Percentiles rank a stretch among this genome's conserved stretches.
Conservation (phyloP, 1,139 yeast genomes). For the Entelexis paramagnoliae region DNA sequence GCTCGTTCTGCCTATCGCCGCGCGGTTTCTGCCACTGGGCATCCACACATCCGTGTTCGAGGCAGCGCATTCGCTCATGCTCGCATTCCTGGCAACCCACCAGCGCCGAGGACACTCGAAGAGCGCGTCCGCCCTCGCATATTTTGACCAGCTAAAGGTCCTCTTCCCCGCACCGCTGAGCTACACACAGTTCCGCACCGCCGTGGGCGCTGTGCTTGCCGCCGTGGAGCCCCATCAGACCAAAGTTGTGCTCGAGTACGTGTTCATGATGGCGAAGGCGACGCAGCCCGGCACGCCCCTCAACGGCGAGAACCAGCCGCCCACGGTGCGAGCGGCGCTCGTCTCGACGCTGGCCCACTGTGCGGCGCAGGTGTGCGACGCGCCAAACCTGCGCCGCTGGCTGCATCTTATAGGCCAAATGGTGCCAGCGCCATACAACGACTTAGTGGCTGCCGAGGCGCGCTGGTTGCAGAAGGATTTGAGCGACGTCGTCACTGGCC, state of each 20-base stretch:
- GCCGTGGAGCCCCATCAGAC: constrained; percentile 42
- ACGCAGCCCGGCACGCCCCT: constrained; percentile 31
- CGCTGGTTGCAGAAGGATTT: constrained; percentile 31
- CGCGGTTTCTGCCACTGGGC: constrained; percentile 36
- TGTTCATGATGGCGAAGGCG: constrained; percentile 33
- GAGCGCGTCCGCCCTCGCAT: constrained; percentile 20
- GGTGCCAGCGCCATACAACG: constrained; percentile 27
- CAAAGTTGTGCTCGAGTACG: constrained; percentile 35
- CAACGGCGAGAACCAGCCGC: constrained; percentile 19
- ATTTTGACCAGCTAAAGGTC: constrained; percentile 33
- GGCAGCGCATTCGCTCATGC: constrained; percentile 57
- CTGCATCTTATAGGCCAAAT: constrained; percentile 39
- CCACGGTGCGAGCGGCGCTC: constrained; percentile 45
- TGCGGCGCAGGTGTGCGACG: constrained; percentile 44
- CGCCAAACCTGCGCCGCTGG: constrained; percentile 40
- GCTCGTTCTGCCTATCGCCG: constrained; percentile 39
- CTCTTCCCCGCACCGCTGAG: constrained; percentile 55
- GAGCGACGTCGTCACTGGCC: constrained; percentile 38
- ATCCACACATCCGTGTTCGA: constrained; percentile 32
- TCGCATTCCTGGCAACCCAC: constrained; percentile 34
- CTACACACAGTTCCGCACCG: constrained; percentile 47
- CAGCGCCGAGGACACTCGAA: constrained; percentile 2
- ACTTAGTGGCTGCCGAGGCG: constrained; percentile 28
- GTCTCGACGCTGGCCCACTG: constrained; percentile 42
- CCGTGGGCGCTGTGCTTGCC: constrained; percentile 42